Percentiles rank a stretch among this genome's conserved stretches.
Conservation (phyloP, 352 stramenopile species). For the Hyaloperonospora arabidopsidis region DNA sequence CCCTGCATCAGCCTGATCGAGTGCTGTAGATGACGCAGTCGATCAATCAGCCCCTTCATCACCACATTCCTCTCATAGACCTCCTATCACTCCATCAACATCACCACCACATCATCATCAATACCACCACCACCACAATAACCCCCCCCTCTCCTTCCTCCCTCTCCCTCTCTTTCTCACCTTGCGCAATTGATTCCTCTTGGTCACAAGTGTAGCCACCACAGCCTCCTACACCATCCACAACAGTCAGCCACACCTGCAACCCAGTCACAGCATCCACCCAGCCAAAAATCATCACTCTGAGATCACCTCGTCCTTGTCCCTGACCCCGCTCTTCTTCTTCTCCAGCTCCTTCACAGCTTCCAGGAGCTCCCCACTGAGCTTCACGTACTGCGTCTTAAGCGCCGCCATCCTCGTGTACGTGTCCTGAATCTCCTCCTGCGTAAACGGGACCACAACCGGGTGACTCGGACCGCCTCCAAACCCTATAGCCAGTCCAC, state of each 20-base stretch:
- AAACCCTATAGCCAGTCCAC: conserved; percentile 29
- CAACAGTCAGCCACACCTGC: conserved; percentile 1
- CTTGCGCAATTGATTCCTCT: conserved; percentile 62
- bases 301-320: conserved; percentile 24
- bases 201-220: conserved; percentile 46
- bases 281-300: not conserved
- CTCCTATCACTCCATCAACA: conserved; percentile 31
- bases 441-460: conserved; percentile 59
- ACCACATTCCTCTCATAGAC: conserved; percentile 81
- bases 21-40: conserved; percentile 66
- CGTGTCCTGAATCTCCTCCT: conserved; percentile 81
- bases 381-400: conserved; percentile 74
- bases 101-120: not conserved
- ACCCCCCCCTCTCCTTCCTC: not conserved
- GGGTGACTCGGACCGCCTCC: conserved; percentile 22
- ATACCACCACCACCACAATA: not conserved
- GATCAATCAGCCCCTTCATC: conserved; percentile 81
- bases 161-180: conserved; percentile 15
- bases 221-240: conserved; percentile 31
- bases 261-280: not conserved
- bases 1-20: conserved; percentile 69
- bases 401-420: conserved; percentile 75
- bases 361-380: conserved; percentile 55
- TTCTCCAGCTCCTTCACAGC: conserved; percentile 45
- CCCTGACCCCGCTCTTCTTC: not conserved